These are phyloP conservation scores for Trichosporon faecale DNA, from an alignment of 1,284 basidiomycete genomes.

Conservation along the genomic window DNA sequence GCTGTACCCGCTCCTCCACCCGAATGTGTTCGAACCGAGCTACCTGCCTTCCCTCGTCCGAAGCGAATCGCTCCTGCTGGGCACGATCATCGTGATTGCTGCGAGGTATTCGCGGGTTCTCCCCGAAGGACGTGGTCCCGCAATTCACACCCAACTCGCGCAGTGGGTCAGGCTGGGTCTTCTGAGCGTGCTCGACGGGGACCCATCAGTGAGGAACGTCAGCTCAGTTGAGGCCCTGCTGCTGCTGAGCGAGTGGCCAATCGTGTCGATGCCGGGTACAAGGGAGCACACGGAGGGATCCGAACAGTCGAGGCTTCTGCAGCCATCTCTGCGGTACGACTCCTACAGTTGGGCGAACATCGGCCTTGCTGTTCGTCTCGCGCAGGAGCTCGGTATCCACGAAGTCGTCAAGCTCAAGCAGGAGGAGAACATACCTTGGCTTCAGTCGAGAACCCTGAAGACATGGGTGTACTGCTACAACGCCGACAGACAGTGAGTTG, in stretches of 20 bases:
- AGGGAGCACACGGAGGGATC: neutral
- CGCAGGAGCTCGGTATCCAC: slow-evolving; percentile 23
- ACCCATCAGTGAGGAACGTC: slow-evolving; percentile 12
- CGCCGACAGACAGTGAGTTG: slow-evolving; percentile 15
- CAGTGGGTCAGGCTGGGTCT: slow-evolving; percentile 18
- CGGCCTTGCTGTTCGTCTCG: slow-evolving; percentile 18
- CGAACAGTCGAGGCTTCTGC: slow-evolving; percentile 15
- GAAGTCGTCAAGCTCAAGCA: slow-evolving; percentile 14
- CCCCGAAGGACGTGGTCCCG: neutral
- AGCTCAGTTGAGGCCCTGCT: slow-evolving; percentile 22
- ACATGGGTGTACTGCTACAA: slow-evolving; percentile 21
- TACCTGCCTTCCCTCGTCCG: slow-evolving; percentile 19
- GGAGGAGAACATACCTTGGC: neutral
- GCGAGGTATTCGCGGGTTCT: slow-evolving; percentile 18
- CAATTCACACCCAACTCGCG: slow-evolving; percentile 11
- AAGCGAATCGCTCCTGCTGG: slow-evolving; percentile 17
- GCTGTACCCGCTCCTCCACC: slow-evolving; percentile 20
- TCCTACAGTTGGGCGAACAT: slow-evolving; percentile 20
- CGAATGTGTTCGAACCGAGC: slow-evolving; percentile 13
- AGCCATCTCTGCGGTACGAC: slow-evolving; percentile 19
- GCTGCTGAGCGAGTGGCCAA: slow-evolving; percentile 22
- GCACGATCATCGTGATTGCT: slow-evolving; percentile 19
- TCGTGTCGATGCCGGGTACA: slow-evolving; percentile 14
- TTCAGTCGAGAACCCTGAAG: neutral
- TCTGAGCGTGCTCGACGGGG: slow-evolving; percentile 18